phyloP scores from a whole-genome alignment of 805 yeast species.

The Starmerella floricola region DNA sequence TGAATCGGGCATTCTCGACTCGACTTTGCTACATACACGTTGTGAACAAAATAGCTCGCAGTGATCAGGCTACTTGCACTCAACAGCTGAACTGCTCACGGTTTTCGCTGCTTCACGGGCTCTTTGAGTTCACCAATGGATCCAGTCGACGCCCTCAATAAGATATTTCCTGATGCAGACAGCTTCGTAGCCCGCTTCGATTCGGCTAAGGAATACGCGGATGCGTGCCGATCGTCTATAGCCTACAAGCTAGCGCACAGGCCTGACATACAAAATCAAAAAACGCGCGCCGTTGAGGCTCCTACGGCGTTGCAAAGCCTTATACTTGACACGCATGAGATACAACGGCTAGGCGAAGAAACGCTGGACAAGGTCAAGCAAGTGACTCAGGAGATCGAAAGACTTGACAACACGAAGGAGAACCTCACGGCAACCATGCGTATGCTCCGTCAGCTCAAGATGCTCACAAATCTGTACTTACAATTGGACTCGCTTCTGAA shows the following conservation, averaged over 20 bases:
- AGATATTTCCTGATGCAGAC: conserved; percentile 41
- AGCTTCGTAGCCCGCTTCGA: conserved; percentile 40
- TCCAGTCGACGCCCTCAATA: conserved; percentile 42
- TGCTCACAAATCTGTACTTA: conserved; percentile 65
- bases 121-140: conserved; percentile 29
- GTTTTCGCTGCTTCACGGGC: no score
- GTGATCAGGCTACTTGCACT: neutral
- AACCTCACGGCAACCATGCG: conserved; percentile 80
- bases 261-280: conserved; percentile 29
- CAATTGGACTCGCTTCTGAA: conserved; percentile 40
- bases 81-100: neutral
- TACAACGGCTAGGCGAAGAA: conserved; percentile 16
- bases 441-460: conserved; percentile 71
- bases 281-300: conserved; percentile 21
- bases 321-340: conserved; percentile 9
- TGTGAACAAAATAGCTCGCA: no score
- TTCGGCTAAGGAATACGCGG: conserved; percentile 38
- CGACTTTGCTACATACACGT: no score
- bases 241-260: conserved; percentile 35
- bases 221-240: conserved; percentile 39
- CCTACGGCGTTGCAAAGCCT: conserved; percentile 29
- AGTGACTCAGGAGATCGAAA: conserved; percentile 68
- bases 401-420: conserved; percentile 68
- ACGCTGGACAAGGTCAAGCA: conserved; percentile 19
- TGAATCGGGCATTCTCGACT: no score